Conservation (phyloP, 2,329 filamentous ascomycete genomes). For the Pseudocercospora fijiensis region DNA sequence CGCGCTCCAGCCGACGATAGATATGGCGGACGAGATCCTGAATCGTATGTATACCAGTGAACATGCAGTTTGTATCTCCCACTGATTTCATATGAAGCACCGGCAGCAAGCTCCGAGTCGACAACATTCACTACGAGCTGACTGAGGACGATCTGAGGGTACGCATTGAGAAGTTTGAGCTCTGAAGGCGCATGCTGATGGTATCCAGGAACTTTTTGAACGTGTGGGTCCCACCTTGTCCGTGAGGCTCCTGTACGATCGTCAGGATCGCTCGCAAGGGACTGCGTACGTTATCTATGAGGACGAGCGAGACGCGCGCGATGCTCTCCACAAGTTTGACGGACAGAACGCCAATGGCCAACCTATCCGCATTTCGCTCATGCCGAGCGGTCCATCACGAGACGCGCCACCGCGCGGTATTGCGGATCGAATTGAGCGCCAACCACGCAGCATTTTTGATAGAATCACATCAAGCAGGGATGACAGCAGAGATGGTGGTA, state of each 20-base stretch:
- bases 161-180: conserved; percentile 29
- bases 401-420: conserved; percentile 40
- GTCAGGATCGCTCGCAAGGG: conserved; percentile 83
- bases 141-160: conserved; percentile 81
- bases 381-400: conserved; percentile 50
- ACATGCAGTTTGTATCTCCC: background rate
- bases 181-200: conserved; percentile 11
- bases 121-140: conserved; percentile 90
- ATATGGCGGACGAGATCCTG: conserved; percentile 21
- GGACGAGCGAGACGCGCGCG: conserved; percentile 65
- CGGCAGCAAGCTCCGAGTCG: conserved; percentile 68
- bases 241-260: conserved; percentile 76
- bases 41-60: conserved; percentile 18
- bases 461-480: conserved; percentile 48
- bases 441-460: conserved; percentile 64
- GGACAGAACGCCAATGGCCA: conserved; percentile 83
- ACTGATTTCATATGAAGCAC: conserved; percentile 14
- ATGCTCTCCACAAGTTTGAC: conserved; percentile 77
- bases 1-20: conserved; percentile 25
- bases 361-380: conserved; percentile 71
- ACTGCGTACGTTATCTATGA: conserved; percentile 81
- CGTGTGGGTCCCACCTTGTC: conserved; percentile 71
- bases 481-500: conserved; percentile 37
- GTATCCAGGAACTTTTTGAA: conserved; percentile 69
- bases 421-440: conserved; percentile 53